phyloP scores from a whole-genome alignment of 345 rosid genomes.

The Cochlearia excelsa region DNA sequence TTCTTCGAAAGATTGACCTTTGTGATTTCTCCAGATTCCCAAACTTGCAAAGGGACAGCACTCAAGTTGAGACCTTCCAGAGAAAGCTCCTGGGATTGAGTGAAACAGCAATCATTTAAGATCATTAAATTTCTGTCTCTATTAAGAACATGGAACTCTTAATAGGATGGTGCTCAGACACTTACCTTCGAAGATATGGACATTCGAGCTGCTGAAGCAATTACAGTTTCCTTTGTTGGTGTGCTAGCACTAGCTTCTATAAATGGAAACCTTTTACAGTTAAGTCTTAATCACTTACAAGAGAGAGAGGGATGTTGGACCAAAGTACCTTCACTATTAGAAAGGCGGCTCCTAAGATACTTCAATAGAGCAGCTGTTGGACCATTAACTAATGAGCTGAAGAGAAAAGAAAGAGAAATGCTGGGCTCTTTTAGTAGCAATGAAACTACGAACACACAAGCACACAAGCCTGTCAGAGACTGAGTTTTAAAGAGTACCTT shows the following conservation, averaged over 20 bases:
- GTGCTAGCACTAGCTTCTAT: constrained; percentile 59
- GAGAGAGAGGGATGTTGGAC: constrained; percentile 23
- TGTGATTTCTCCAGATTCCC: constrained; percentile 67
- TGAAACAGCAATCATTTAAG: constrained; percentile 7
- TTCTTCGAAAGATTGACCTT: constrained; percentile 80
- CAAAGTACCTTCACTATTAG: constrained; percentile 66
- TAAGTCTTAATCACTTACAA: constrained; percentile 19
- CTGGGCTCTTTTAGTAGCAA: constrained; percentile 23
- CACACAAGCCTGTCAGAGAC: constrained; percentile 17
- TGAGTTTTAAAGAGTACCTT: constrained; percentile 46
- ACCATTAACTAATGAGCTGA: constrained; percentile 87
- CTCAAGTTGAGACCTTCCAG: constrained; percentile 66
- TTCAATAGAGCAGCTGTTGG: constrained; percentile 79
- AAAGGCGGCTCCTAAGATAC: constrained; percentile 78
- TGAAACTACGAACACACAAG: constrained; percentile 8
- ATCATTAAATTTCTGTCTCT: background rate
- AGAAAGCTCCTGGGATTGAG: constrained; percentile 64
- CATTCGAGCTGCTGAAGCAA: constrained; percentile 76
- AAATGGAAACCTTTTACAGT: constrained; percentile 21
- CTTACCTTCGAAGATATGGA: constrained; percentile 80
- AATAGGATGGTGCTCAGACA: constrained; percentile 18
- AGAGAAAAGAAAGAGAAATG: constrained; percentile 5
- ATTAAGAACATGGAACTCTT: background rate
- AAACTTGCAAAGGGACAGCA: constrained; percentile 76
- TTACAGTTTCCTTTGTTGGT: constrained; percentile 54